Conservation (phyloP, 305 asterid genomes). For the Fraxinus sp. region DNA sequence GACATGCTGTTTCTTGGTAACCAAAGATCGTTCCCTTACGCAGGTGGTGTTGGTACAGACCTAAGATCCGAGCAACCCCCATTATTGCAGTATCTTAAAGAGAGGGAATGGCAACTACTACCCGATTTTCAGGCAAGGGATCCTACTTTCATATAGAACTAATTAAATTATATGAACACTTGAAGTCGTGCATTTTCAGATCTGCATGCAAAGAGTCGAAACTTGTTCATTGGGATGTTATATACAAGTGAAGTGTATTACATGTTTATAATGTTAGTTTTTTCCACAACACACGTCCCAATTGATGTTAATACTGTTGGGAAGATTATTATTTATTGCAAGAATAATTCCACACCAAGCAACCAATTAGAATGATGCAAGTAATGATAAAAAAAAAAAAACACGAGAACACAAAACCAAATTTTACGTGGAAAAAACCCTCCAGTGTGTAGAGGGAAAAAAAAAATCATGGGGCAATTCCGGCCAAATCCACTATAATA, state of each 20-base stretch:
- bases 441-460: no score
- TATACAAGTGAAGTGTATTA: neutral
- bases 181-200: neutral
- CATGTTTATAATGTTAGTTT: neutral
- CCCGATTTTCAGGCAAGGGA: conserved; percentile 53
- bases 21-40: conserved; percentile 55
- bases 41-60: conserved; percentile 49
- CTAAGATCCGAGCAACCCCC: conserved; percentile 52
- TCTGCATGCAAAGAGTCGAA: neutral
- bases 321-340: no score
- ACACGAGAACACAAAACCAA: no score
- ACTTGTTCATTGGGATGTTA: neutral
- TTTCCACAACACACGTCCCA: neutral
- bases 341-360: no score
- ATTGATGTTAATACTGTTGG: neutral
- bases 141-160: conserved; percentile 52
- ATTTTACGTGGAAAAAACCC: no score
- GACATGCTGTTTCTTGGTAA: conserved; percentile 43
- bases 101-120: conserved; percentile 65
- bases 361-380: no score
- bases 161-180: conserved; percentile 14
- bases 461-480: no score
- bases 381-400: no score
- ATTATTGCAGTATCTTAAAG: conserved; percentile 68
- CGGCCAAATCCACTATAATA: no score